These are phyloP conservation scores for Nymphaea thermarum DNA, from an alignment of 164 flowering plant genomes.

Conservation along the genomic window DNA sequence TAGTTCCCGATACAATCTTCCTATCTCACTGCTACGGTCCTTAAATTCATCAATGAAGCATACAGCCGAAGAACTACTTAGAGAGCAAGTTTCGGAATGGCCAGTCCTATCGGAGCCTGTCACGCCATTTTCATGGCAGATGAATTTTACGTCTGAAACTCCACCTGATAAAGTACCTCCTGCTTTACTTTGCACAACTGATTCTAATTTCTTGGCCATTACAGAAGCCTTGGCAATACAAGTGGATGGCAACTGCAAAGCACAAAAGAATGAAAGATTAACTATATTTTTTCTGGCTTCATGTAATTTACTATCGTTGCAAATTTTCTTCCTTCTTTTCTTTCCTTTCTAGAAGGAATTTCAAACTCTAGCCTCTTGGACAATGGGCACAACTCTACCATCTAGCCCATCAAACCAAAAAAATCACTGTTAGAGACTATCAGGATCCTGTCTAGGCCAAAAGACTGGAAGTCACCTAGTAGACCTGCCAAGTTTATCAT, in stretches of 20 bases:
- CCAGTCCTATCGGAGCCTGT: neutral
- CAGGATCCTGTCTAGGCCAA: no score
- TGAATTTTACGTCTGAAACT: neutral
- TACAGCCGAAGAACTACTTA: neutral
- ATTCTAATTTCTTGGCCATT: constrained; percentile 71
- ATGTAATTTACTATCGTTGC: no score
- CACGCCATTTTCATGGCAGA: constrained; percentile 6
- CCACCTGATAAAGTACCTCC: constrained; percentile 7
- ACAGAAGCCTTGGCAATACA: constrained; percentile 52
- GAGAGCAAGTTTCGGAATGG: neutral
- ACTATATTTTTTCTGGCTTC: no score
- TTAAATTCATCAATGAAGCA: constrained; percentile 4
- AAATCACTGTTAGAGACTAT: no score
- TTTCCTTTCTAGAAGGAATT: no score
- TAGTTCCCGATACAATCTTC: constrained; percentile 21
- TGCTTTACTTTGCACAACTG: constrained; percentile 25
- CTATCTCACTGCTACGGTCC: constrained; percentile 4
- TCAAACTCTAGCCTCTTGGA: no score
- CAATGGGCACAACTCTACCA: no score
- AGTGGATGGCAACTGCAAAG: constrained; percentile 47
- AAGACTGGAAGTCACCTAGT: no score
- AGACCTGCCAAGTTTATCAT: no score
- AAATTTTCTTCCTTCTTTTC: no score
- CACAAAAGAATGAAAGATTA: neutral
- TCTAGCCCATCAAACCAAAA: no score